Evolutionary conservation across 1,284 basidiomycete species (phyloP).

Genomic region (Microbotryomycetes sp.): DNA sequence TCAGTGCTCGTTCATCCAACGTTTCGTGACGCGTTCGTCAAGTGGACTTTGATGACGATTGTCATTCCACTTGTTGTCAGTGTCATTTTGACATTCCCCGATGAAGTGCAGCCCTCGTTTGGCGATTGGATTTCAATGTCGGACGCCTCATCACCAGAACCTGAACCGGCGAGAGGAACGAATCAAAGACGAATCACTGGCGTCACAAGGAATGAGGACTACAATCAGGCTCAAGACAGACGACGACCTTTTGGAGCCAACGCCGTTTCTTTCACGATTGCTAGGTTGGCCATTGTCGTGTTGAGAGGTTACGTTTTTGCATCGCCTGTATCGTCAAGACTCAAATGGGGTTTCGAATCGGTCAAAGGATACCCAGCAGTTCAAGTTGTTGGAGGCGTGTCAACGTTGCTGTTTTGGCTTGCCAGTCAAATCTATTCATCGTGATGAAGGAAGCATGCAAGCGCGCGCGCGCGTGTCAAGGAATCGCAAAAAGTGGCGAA

Average conservation of each 20-base stretch:
- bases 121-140: not conserved
- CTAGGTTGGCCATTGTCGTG: conserved; percentile 21
- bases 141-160: not conserved
- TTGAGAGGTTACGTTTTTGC: conserved; percentile 18
- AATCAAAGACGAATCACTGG: too few relatives aligned
- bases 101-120: too few relatives aligned
- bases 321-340: not conserved
- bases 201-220: too few relatives aligned
- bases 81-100: conserved; percentile 20
- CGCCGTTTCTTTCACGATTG: conserved; percentile 19
- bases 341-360: conserved; percentile 1
- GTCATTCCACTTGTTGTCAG: conserved; percentile 19
- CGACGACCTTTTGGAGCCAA: conserved; percentile 15
- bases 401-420: not conserved
- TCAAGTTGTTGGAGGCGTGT: not conserved
- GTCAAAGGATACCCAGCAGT: not conserved
- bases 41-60: conserved; percentile 14
- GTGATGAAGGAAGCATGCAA: too few relatives aligned
- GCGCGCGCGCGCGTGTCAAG: not conserved
- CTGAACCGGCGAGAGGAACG: not conserved
- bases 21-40: conserved; percentile 18
- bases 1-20: conserved; percentile 22
- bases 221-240: too few relatives aligned
- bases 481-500: not conserved
- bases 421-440: not conserved